Evolutionary conservation across 1,139 yeast species (phyloP).

Genomic region (Chernovozyma aurita): DNA sequence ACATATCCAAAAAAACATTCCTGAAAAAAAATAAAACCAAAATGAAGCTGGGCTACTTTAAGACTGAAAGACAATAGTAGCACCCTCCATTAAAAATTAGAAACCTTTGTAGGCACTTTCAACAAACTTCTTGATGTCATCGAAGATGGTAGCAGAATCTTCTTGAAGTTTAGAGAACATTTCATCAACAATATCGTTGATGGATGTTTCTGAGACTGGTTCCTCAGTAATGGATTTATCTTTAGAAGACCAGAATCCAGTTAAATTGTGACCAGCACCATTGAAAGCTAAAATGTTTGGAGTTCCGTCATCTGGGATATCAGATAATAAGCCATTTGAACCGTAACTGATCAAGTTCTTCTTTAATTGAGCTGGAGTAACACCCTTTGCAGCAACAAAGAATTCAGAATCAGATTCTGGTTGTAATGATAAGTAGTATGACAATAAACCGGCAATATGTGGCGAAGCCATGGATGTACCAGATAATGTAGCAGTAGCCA

Average conservation of each 20-base stretch:
- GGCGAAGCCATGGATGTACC: slow-evolving; percentile 99
- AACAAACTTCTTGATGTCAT: slow-evolving; percentile 18
- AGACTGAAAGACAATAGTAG: too few species aligned
- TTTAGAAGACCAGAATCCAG: slow-evolving; percentile 58
- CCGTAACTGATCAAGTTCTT: slow-evolving; percentile 80
- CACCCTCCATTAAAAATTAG: too few species aligned
- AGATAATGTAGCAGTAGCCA: slow-evolving; percentile 84
- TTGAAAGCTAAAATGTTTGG: slow-evolving; percentile 89
- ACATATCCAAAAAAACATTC: too few species aligned
- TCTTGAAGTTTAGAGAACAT: slow-evolving; percentile 16
- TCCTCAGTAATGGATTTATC: slow-evolving; percentile 5
- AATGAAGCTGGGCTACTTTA: too few species aligned
- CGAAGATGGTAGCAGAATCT: slow-evolving; percentile 16
- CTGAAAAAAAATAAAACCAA: too few species aligned
- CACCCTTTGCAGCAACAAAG: slow-evolving; percentile 50
- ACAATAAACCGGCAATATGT: slow-evolving; percentile 84
- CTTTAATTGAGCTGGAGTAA: slow-evolving; percentile 86
- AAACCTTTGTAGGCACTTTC: slow-evolving; percentile 16
- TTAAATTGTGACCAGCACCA: slow-evolving; percentile 84
- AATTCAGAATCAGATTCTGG: slow-evolving; percentile 78
- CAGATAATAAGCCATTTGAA: slow-evolving; percentile 62
- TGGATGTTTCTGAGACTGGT: background rate
- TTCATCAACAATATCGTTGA: slow-evolving; percentile 16
- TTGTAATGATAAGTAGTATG: slow-evolving; percentile 88
- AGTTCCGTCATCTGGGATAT: slow-evolving; percentile 69